Percentiles rank a stretch among this genome's conserved stretches.
Evolutionary conservation across 2,329 filamentous ascomycete species (phyloP).

Genomic region (Hypoxylon sp.): DNA sequence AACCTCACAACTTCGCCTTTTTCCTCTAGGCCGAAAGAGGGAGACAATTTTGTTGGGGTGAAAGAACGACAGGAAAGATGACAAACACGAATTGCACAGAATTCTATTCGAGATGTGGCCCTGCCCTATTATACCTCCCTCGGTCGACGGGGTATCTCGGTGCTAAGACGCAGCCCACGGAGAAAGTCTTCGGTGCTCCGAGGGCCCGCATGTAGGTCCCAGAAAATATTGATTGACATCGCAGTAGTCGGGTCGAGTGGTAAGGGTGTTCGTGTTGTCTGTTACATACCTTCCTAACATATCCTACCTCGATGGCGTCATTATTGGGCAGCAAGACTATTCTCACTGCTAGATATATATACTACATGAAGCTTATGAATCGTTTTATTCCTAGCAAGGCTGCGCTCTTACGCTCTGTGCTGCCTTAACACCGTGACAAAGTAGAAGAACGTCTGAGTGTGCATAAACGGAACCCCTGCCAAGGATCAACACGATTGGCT

Average conservation of each 20-base stretch:
- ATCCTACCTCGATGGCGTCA: slow-evolving; percentile 1
- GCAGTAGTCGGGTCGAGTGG: not conserved
- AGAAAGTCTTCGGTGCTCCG: slow-evolving; percentile 34
- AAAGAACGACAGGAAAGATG: slow-evolving; percentile 17
- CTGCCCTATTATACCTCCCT: slow-evolving; percentile 32
- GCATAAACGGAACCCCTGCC: slow-evolving; percentile 29
- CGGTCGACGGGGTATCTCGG: slow-evolving; percentile 36
- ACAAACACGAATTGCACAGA: slow-evolving; percentile 36
- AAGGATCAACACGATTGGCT: slow-evolving; percentile 19
- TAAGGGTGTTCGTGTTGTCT: not conserved
- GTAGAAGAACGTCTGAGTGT: not conserved
- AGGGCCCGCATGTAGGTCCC: slow-evolving; percentile 15
- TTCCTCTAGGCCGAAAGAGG: not conserved
- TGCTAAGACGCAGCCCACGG: slow-evolving; percentile 17
- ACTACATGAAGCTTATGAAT: not conserved
- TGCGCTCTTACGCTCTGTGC: not conserved
- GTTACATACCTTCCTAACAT: not conserved
- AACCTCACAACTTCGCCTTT: not conserved
- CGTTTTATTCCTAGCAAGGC: not conserved
- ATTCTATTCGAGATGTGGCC: slow-evolving; percentile 31
- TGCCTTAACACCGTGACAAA: slow-evolving; percentile 6
- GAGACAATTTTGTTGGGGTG: not conserved
- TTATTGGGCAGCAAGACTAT: slow-evolving; percentile 16
- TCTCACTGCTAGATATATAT: not conserved
- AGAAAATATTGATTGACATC: not conserved